A percentile compares a stretch with the other conserved stretches of the same genome.
Evolutionary conservation across 2,329 filamentous ascomycete species (phyloP).

Genomic region (Aspergillus candidus): DNA sequence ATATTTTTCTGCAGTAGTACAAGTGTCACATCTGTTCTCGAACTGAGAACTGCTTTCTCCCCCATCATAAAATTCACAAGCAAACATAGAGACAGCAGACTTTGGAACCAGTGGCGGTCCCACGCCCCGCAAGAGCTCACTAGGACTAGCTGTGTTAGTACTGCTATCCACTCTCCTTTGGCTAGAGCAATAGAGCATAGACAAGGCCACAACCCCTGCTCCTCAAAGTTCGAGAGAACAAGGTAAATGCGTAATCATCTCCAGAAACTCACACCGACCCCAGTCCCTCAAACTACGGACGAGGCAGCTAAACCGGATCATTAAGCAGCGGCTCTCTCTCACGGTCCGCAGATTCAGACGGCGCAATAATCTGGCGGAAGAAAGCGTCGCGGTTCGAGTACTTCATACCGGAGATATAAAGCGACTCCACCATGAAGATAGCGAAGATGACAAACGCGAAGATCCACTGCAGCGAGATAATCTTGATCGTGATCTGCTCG

Average conservation of each 20-base stretch:
- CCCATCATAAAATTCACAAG: too few relatives aligned
- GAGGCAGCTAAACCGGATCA: constrained; percentile 17
- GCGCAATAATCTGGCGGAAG: constrained; percentile 27
- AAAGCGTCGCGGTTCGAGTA: constrained; percentile 32
- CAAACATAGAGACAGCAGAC: too few relatives aligned
- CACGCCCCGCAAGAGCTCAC: too few relatives aligned
- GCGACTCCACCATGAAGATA: constrained; percentile 63
- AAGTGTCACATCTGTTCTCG: too few relatives aligned
- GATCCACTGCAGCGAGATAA: constrained; percentile 83
- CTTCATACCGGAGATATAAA: constrained; percentile 38
- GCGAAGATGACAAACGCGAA: constrained; percentile 81
- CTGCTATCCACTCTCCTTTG: too few relatives aligned
- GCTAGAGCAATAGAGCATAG: too few relatives aligned
- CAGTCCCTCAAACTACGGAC: constrained; percentile 1
- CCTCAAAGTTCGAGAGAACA: neutral
- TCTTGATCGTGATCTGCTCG: constrained; percentile 65
- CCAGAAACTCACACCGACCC: neutral
- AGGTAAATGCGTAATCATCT: neutral
- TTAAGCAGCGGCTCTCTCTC: constrained; percentile 51
- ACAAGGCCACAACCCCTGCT: too few relatives aligned
- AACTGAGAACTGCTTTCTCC: too few relatives aligned
- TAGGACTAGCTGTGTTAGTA: too few relatives aligned
- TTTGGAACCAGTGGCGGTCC: too few relatives aligned
- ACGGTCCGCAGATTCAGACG: constrained; percentile 41
- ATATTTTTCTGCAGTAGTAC: too few relatives aligned